Evolutionary conservation across 148 eudicot species (phyloP).

Genomic region (Suaeda aralocaspica): DNA sequence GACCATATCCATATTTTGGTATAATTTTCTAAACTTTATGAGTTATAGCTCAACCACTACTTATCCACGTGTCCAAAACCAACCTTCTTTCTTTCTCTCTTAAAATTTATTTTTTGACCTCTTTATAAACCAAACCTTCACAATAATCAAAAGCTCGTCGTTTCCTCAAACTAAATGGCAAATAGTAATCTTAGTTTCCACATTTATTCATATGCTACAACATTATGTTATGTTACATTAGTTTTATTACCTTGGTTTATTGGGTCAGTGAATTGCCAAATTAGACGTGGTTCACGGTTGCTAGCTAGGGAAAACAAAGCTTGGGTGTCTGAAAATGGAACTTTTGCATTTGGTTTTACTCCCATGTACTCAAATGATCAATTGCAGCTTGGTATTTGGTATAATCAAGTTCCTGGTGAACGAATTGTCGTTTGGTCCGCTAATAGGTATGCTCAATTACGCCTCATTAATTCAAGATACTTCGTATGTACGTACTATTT

Average conservation of each 20-base stretch:
- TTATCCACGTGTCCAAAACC: conserved; percentile 37
- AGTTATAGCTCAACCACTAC: conserved; percentile 67
- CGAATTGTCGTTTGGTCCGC: conserved; percentile 30
- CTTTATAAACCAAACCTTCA: conserved; percentile 15
- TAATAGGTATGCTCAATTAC: conserved; percentile 21
- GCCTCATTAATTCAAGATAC: too few species aligned
- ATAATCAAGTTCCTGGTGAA: conserved; percentile 28
- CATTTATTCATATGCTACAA: neutral
- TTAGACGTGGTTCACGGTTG: conserved; percentile 51
- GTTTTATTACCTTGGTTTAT: conserved; percentile 15
- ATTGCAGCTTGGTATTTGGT: conserved; percentile 51
- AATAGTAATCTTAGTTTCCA: neutral
- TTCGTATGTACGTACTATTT: too few species aligned
- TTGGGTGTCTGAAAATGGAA: conserved; percentile 77
- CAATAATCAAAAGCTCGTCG: neutral
- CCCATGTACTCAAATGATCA: conserved; percentile 32
- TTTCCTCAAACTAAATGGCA: conserved; percentile 10
- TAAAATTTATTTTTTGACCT: neutral
- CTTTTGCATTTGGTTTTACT: conserved; percentile 84
- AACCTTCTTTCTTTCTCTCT: neutral
- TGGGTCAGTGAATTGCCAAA: conserved; percentile 27
- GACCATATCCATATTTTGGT: conserved; percentile 30
- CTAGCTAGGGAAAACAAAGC: conserved; percentile 45
- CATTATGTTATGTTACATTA: neutral
- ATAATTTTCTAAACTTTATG: conserved; percentile 38